Evolutionary conservation across 345 rosid species (phyloP), one percentile per base, ranked within the genome.

Genomic region (Syzygium oleosum): DNA sequence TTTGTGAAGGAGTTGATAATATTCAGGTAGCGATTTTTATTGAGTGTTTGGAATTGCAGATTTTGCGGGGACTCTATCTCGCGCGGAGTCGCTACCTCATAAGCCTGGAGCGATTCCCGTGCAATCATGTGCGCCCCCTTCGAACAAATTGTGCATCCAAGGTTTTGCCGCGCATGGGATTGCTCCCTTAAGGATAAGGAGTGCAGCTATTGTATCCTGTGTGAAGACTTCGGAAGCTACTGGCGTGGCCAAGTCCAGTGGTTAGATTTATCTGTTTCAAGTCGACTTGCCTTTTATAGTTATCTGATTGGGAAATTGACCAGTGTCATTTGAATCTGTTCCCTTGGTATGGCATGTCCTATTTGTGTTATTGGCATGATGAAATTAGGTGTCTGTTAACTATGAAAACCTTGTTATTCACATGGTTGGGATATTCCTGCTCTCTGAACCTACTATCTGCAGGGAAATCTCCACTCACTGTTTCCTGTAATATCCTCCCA

Each of bases 201-300:
- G 89, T 22, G 86, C 80, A 27, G 73, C 90, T 29, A 85, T 90
- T 19, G 90, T 89, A 21, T 91, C 91, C 2, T 90, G 92, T 88
- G 91, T 90, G 5, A 93, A 93, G 88, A 88, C 96, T 61, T 88
- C 95, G 80, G 96, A 93, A 85, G 87, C 93, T 85, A 61, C 93
- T n/a, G 88, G 88, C 22, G 53, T 92, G 15, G 89, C 91, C 86
- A 93, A 92, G 89, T 90, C 92, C 84, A 94, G 91, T 52, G 97
- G 97, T 95, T 59, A 86, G 94, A 86, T 87, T 90, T 58, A 83
- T 85, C 53, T 58, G 23, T 21, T 41, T 27, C 31, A 12, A 3
- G 23, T 31, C 29, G 85, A 38, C 53, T 43, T 73, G 83, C 15
- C 52, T 23, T 85, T 21, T n/a, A 11, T 52, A 38, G 84, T 58